Conservation (phyloP, 768 basidiomycete genomes). For the Lentinula aciculospora region DNA sequence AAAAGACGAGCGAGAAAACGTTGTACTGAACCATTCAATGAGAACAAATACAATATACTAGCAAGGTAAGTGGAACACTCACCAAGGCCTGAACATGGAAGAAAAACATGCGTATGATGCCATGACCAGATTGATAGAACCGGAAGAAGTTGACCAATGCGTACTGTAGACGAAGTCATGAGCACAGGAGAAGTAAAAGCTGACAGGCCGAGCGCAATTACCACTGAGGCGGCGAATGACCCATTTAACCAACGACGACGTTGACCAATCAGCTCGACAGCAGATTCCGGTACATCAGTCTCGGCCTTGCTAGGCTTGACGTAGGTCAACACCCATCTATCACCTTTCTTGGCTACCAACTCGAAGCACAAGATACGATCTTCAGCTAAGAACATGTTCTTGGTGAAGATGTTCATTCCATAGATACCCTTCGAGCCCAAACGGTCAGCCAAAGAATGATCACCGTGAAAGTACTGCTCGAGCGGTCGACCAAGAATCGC, state of each 20-base stretch:
- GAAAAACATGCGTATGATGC: conserved; percentile 92
- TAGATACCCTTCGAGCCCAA: conserved; percentile 92
- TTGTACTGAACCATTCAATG: conserved; percentile 55
- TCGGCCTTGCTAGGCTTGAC: conserved; percentile 96
- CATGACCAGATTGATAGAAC: conserved; percentile 83
- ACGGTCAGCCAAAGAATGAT: conserved; percentile 85
- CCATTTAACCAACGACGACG: conserved; percentile 97
- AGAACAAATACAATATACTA: background rate
- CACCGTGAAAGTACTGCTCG: conserved; percentile 84
- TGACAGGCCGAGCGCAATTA: conserved; percentile 29
- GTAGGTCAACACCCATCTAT: conserved; percentile 81
- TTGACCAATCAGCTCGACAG: conserved; percentile 89
- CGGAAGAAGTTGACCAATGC: conserved; percentile 90
- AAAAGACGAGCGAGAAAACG: conserved; percentile 77
- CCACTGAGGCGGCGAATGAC: conserved; percentile 88
- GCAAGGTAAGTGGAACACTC: conserved; percentile 24
- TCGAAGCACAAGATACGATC: conserved; percentile 98
- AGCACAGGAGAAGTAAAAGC: background rate
- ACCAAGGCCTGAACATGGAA: conserved; percentile 91
- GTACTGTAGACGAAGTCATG: conserved; percentile 49
- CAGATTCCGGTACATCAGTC: conserved; percentile 94
- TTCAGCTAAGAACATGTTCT: conserved; percentile 84
- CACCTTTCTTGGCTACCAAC: conserved; percentile 84
- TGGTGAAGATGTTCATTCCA: conserved; percentile 96
- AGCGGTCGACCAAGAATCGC: conserved; percentile 88